Evolutionary conservation across 139 green algal genomes (phyloP).

Genomic region (Tetraselmis chui): DNA sequence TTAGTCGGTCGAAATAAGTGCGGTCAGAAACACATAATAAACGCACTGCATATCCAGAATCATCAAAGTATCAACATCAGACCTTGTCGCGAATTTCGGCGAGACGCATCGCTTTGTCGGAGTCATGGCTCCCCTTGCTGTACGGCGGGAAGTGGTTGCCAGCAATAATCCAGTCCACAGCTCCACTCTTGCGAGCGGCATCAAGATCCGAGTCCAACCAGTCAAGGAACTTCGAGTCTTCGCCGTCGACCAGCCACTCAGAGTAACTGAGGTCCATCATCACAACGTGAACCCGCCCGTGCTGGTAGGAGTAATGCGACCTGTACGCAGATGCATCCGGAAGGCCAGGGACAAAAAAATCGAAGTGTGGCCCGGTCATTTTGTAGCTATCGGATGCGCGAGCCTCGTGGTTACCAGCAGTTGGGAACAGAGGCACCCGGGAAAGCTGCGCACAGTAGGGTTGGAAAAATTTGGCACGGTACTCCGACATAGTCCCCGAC

Average conservation of each 20-base stretch:
- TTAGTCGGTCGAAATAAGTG: too few relatives aligned
- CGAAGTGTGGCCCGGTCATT: not conserved
- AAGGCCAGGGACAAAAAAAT: not conserved
- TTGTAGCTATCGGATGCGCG: not conserved
- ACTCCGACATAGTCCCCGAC: slow-evolving; percentile 1
- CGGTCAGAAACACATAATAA: too few relatives aligned
- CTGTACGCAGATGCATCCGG: not conserved
- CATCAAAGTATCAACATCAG: too few relatives aligned
- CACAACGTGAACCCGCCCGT: slow-evolving; percentile 6
- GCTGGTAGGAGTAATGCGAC: slow-evolving; percentile 7
- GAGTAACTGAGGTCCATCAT: slow-evolving; percentile 5
- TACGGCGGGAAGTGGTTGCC: slow-evolving; percentile 8
- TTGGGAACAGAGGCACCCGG: slow-evolving; percentile 1
- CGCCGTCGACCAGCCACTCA: not conserved
- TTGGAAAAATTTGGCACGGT: not conserved
- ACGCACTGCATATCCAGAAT: too few relatives aligned
- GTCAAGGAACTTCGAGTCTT: not conserved
- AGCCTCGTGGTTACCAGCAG: slow-evolving; percentile 7
- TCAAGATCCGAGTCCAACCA: slow-evolving; percentile 4
- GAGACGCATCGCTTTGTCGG: not conserved
- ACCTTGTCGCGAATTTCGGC: not conserved
- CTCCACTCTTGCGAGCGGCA: not conserved
- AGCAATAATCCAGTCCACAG: slow-evolving; percentile 3
- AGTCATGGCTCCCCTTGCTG: slow-evolving; percentile 13
- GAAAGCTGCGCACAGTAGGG: not conserved